A percentile compares a stretch with the other conserved stretches of the same genome.
Conservation (phyloP, 2,329 filamentous ascomycete genomes). For the Trichoderma sp. region DNA sequence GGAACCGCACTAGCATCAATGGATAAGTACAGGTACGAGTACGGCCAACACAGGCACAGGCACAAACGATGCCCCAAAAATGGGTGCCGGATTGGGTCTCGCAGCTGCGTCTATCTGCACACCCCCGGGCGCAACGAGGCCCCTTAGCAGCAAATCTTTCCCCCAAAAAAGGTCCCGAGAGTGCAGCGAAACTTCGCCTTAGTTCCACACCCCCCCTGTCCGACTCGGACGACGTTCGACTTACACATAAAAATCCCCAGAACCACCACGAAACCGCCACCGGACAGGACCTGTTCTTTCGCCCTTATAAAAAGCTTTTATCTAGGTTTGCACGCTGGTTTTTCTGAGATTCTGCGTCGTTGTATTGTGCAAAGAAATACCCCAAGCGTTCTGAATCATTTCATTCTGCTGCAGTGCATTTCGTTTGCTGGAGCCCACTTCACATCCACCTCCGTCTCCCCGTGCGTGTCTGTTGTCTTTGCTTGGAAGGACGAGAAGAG, state of each 20-base stretch:
- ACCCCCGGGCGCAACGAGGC: neutral
- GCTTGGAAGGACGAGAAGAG: neutral
- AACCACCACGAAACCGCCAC: conserved; percentile 18
- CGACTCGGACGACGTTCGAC: conserved; percentile 13
- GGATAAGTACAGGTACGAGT: too few species aligned
- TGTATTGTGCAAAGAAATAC: neutral
- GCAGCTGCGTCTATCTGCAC: neutral
- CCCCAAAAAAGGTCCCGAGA: neutral
- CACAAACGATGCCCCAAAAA: neutral
- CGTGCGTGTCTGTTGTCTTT: neutral
- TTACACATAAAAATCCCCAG: conserved; percentile 19
- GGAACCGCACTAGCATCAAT: too few species aligned
- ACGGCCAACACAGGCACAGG: neutral
- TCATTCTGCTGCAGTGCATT: neutral
- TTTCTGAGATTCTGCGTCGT: neutral
- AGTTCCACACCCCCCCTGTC: conserved; percentile 16
- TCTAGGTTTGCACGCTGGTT: neutral
- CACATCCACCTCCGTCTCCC: neutral
- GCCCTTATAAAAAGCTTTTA: neutral
- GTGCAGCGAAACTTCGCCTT: conserved; percentile 4
- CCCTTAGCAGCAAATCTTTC: neutral
- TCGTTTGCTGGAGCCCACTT: neutral
- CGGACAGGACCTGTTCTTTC: neutral
- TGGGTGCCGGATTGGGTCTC: neutral
- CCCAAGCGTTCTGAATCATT: neutral